A percentile compares a stretch with the other conserved stretches of the same genome.
phyloP scores from a whole-genome alignment of 148 eudicot species.

The Silene conica region DNA sequence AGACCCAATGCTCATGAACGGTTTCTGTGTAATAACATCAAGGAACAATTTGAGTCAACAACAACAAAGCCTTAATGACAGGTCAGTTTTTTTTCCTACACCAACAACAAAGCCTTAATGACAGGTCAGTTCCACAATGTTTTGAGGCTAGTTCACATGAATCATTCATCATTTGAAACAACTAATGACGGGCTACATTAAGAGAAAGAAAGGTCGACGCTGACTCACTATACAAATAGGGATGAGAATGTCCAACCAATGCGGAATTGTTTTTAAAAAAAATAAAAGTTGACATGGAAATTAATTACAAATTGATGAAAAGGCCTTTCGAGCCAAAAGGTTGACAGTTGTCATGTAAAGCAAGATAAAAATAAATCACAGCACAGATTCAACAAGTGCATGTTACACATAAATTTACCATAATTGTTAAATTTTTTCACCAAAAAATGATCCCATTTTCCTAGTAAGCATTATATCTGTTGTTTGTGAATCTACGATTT shows the following conservation, averaged over 20 bases:
- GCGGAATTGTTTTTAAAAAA: neutral
- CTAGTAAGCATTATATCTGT: neutral
- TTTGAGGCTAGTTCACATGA: neutral
- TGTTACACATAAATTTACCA: constrained; percentile 1
- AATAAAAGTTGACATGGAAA: neutral
- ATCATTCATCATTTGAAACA: neutral
- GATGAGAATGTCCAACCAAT: neutral
- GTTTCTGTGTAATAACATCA: neutral
- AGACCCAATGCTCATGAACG: neutral
- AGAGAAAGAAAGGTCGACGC: neutral
- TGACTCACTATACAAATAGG: neutral
- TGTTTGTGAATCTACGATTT: neutral
- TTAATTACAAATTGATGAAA: neutral
- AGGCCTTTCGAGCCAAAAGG: neutral
- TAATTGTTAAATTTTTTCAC: neutral
- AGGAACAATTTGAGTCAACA: neutral
- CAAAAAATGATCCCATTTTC: neutral
- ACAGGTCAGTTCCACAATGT: neutral
- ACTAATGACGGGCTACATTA: neutral
- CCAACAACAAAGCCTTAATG: neutral
- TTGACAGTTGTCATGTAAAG: neutral
- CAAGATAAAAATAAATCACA: neutral
- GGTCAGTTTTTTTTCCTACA: neutral
- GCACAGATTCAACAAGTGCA: neutral
- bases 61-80: neutral